Evolutionary conservation across 2,329 filamentous ascomycete genomes (phyloP), one percentile per base, ranked within the genome.

Genomic region (Balansia obtecta): DNA sequence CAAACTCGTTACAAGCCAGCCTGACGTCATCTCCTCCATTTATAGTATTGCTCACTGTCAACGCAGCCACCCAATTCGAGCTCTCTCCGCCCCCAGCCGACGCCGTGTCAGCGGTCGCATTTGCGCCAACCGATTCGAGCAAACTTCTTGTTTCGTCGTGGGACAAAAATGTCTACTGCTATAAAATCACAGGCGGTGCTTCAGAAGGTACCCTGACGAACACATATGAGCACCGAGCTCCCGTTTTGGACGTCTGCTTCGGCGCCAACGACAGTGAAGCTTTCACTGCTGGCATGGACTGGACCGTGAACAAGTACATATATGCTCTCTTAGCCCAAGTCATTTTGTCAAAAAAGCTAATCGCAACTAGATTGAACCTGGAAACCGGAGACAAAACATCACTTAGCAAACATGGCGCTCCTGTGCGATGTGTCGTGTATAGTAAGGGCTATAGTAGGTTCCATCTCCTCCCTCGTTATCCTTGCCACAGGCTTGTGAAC

Each of bases 181-280:
- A 97, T 74, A 87, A 95, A 63, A 77, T 85, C 52, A 70, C 73
- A 16, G 74, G 77, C 55, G 73, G 77, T 44, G 65, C 68, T 18
- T 83, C 81, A 7, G 78, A 77, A 50, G 56, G 62, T 22, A 63
- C 59, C 42, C 73, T 94, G 32, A 62, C 90, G 33, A 77, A 80
- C 56, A 87, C 83, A 56, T 88, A 85, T 61, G 83, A 89, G 65
- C 85, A 93, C 65, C 80, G 83, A 53, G 88, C 88, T 8, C 89
- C 93, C 0, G 85, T 98, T 9, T 74, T 98, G 52, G 89, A 95
- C 64, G 85, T 93, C 16, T 95, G 89, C 69, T 98, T 94, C 61
- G 91, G 91, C 56, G 79, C 80, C 56, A 80, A 82, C 67, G 86
- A 91, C 61, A 77, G 84, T 60, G 88, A 89, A 66, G 85, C 91